Evolutionary conservation across 169 alveolate species (phyloP), one percentile per base, ranked within the genome.

Genomic region (Babesia ovata): DNA sequence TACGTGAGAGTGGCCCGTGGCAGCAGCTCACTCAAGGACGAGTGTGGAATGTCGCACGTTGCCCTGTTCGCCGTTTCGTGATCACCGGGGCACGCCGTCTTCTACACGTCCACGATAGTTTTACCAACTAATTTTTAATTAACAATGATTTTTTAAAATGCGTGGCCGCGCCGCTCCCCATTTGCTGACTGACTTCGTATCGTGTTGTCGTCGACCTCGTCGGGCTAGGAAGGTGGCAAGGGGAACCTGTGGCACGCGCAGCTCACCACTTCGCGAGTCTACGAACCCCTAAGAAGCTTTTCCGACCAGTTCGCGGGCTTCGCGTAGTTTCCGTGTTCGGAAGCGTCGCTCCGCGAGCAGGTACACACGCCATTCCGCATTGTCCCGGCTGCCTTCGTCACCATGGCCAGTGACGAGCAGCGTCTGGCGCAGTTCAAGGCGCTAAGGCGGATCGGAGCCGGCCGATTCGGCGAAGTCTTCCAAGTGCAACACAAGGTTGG

Each of bases 381-480:
- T 21, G n/a, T 56, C n/a, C 54, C 17, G 52, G 9, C 21, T 4
- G n/a, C 50, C n/a, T 16, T 10, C 61, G 36, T 21, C 61, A 53
- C 39, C 48, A 79, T 79, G 87, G 63, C 79, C 4, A 50, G 59
- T 57, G 94, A 89, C 45, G 92, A 91, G 24, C 87, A 78, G 44
- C 84, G 93, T 36, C 81, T 92, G 60, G 75, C 91, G 60, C 87
- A 88, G 74, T 92, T 88, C 66, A 94, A 91, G 77, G 94, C 92
- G 53, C 77, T 94, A 4, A 76, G 87, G 74, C 87, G 91, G 54
- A 84, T 94, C 17, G 97, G 97, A 44, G 86, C 94, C 70, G 97
- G 97, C 36, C 91, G 96, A 29, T 94, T 93, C 81, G 97, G 97
- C 36, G 96, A 93, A 65, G 97, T 94, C 46, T 94, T 85, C 85